phyloP scores from a whole-genome alignment of 352 stramenopile genomes.

The Phytophthora crassamura region DNA sequence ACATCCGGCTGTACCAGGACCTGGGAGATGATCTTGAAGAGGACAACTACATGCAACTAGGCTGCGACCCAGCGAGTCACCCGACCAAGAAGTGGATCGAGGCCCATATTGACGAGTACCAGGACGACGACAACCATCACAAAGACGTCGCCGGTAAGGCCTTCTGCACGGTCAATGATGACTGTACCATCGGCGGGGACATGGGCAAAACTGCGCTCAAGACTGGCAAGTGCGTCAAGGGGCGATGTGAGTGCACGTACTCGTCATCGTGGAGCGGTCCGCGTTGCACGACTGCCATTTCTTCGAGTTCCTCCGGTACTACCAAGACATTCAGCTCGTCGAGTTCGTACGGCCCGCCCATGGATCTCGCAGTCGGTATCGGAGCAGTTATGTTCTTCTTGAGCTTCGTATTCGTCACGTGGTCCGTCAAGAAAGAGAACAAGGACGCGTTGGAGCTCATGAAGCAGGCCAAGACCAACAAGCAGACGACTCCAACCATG shows the following conservation, averaged over 20 bases:
- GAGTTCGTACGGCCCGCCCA: conserved; percentile 47
- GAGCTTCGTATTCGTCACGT: conserved; percentile 42
- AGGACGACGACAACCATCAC: conserved; percentile 55
- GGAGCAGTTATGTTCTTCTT: conserved; percentile 45
- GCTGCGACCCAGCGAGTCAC: conserved; percentile 54
- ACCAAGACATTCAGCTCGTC: too few species aligned
- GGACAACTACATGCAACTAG: conserved; percentile 60
- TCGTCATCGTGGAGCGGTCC: conserved; percentile 51
- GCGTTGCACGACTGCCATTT: too few species aligned
- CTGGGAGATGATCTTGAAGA: conserved; percentile 25
- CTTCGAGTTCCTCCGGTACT: too few species aligned
- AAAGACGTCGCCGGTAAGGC: conserved; percentile 51
- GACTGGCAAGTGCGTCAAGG: conserved; percentile 53
- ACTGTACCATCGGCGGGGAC: conserved; percentile 56
- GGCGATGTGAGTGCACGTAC: conserved; percentile 52
- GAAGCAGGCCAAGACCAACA: conserved; percentile 13
- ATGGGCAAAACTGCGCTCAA: conserved; percentile 28
- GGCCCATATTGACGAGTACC: conserved; percentile 59
- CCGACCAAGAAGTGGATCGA: conserved; percentile 70
- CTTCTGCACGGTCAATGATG: conserved; percentile 47
- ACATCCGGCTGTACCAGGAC: conserved; percentile 88
- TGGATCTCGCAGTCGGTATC: conserved; percentile 46
- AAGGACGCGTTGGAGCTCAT: conserved; percentile 11
- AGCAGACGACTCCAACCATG: background rate
- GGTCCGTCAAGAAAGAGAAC: conserved; percentile 33